phyloP scores from a whole-genome alignment of 2,329 filamentous ascomycete genomes.

The Dactylellina sp. region DNA sequence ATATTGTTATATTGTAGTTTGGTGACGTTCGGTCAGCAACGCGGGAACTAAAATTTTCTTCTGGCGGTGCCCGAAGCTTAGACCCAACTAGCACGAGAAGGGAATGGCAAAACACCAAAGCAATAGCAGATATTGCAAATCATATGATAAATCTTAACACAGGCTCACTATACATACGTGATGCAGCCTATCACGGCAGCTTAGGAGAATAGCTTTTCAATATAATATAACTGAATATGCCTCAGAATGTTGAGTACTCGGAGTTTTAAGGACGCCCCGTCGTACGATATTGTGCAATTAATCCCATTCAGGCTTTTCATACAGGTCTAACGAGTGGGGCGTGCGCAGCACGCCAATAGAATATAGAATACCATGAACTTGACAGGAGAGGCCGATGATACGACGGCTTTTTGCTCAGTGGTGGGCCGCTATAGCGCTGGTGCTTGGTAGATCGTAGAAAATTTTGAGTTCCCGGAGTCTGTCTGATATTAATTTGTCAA shows the following conservation, averaged over 20 bases:
- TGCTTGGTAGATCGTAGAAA: background rate
- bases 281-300: constrained; percentile 26
- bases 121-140: background rate
- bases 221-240: constrained; percentile 6
- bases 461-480: background rate
- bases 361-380: constrained; percentile 12
- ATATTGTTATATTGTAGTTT: constrained; percentile 9
- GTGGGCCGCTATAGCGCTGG: constrained; percentile 1
- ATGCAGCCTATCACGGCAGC: constrained; percentile 37
- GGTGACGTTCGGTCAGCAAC: constrained; percentile 21
- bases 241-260: background rate
- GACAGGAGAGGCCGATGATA: background rate
- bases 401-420: background rate
- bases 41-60: constrained; percentile 25
- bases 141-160: constrained; percentile 21
- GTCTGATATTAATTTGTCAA: too few relatives aligned
- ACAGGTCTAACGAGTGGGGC: constrained; percentile 7
- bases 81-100: constrained; percentile 21
- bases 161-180: background rate
- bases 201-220: constrained; percentile 17
- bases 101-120: constrained; percentile 8
- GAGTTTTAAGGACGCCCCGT: constrained; percentile 14
- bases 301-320: constrained; percentile 32
- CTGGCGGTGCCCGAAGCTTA: constrained; percentile 19
- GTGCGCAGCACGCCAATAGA: constrained; percentile 5